Evolutionary conservation across 2,329 filamentous ascomycete species (phyloP).

Genomic region (Diaporthe sp.): DNA sequence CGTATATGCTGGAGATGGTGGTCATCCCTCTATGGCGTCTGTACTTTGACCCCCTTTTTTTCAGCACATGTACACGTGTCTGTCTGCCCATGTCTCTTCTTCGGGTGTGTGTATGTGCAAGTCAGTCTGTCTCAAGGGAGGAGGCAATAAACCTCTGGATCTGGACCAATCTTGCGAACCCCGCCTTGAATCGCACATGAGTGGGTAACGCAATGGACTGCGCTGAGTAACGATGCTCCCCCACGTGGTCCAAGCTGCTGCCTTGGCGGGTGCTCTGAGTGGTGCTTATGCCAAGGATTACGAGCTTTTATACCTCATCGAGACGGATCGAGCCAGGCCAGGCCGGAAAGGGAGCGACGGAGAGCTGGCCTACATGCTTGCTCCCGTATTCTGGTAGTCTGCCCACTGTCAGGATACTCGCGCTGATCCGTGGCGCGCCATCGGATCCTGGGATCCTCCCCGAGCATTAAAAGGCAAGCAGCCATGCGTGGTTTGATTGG

Average conservation of each 20-base stretch:
- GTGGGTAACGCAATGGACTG: not conserved
- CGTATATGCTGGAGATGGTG: not conserved
- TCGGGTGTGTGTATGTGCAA: not conserved
- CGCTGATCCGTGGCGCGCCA: not conserved
- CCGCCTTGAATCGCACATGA: not conserved
- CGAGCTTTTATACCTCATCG: not conserved
- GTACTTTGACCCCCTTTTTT: not conserved
- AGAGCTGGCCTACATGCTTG: not conserved
- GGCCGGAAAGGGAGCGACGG: not conserved
- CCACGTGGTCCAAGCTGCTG: conserved; percentile 13
- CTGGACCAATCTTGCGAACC: not conserved
- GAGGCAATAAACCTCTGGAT: not conserved
- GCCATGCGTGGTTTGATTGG: not conserved
- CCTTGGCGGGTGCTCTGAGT: not conserved
- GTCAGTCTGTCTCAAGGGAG: not conserved
- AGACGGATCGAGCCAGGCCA: not conserved
- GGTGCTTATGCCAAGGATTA: conserved; percentile 19
- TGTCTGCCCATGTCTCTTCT: not conserved
- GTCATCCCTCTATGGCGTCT: not conserved
- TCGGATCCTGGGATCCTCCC: not conserved
- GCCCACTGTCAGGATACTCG: no score
- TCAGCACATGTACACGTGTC: not conserved
- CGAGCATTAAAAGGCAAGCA: not conserved
- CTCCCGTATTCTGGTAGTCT: not conserved
- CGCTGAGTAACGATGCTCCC: conserved; percentile 12